phyloP scores from a whole-genome alignment of 2,329 filamentous ascomycete genomes.

The Aspergillus alliaceus region DNA sequence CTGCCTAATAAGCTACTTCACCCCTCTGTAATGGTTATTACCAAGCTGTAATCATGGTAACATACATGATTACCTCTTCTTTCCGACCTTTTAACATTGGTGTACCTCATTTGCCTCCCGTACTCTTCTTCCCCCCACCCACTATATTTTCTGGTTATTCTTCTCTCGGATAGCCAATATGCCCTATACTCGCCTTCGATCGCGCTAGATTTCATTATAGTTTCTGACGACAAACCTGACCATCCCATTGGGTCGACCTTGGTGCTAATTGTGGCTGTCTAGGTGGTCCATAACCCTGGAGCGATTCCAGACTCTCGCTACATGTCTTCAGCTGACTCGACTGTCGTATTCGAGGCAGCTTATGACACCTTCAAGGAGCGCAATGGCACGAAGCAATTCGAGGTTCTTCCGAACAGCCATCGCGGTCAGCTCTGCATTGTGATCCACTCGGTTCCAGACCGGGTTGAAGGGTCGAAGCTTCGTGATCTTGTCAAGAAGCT shows the following conservation, averaged over 20 bases:
- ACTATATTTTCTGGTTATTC: not conserved
- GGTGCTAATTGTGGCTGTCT: constrained; percentile 18
- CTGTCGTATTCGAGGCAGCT: constrained; percentile 48
- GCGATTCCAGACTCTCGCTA: constrained; percentile 43
- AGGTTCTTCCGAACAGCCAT: constrained; percentile 30
- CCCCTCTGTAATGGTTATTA: not conserved
- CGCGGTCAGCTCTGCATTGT: constrained; percentile 36
- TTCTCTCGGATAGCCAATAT: not conserved
- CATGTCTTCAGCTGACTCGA: constrained; percentile 43
- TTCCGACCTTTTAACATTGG: not conserved
- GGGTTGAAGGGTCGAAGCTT: constrained; percentile 29
- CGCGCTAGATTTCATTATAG: not conserved
- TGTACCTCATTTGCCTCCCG: not conserved
- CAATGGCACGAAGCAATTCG: constrained; percentile 32
- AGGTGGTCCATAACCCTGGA: constrained; percentile 50
- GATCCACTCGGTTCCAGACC: constrained; percentile 40
- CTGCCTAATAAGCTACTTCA: not conserved
- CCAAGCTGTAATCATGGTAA: constrained; percentile 5
- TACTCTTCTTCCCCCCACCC: not conserved
- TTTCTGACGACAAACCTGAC: not conserved
- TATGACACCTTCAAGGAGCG: constrained; percentile 40
- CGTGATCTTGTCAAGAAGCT: constrained; percentile 35
- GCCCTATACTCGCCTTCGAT: not conserved
- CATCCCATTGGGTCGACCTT: constrained; percentile 4
- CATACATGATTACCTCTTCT: constrained; percentile 5